These are phyloP conservation scores for Rhodotorula sp. DNA, from an alignment of 1,284 basidiomycete genomes.

Conservation along the genomic window DNA sequence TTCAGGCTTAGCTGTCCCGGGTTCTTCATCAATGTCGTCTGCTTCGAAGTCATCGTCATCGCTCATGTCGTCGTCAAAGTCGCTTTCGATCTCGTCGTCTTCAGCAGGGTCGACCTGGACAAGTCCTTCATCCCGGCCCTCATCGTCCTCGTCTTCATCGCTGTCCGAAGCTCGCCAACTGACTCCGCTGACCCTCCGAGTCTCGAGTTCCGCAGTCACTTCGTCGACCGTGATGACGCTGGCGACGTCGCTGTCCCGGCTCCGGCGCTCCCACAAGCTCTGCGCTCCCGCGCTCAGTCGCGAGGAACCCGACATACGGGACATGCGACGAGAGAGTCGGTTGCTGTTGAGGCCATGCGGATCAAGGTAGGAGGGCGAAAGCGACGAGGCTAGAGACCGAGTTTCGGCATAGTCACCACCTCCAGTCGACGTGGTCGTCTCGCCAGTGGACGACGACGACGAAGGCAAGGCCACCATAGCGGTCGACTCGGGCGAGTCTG, in stretches of 20 bases:
- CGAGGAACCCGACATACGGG: slow-evolving; percentile 17
- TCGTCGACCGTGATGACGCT: slow-evolving; percentile 95
- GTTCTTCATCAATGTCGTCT: slow-evolving; percentile 44
- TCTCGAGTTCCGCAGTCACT: slow-evolving; percentile 95
- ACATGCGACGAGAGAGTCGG: slow-evolving; percentile 25
- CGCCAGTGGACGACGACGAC: slow-evolving; percentile 7
- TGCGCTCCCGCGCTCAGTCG: slow-evolving; percentile 26
- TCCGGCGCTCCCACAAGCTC: slow-evolving; percentile 31
- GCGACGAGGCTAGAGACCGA: slow-evolving; percentile 21
- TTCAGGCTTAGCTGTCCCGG: slow-evolving; percentile 30
- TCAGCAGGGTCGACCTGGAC: slow-evolving; percentile 27
- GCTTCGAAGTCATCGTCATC: slow-evolving; percentile 50
- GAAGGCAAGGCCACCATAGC: slow-evolving; percentile 13
- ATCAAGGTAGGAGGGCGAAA: slow-evolving; percentile 25
- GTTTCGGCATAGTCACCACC: slow-evolving; percentile 17
- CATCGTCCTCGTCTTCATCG: slow-evolving; percentile 15
- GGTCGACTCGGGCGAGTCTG: slow-evolving; percentile 15
- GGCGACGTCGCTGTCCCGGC: slow-evolving; percentile 63
- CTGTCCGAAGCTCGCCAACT: slow-evolving; percentile 20
- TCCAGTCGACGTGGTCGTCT: slow-evolving; percentile 5
- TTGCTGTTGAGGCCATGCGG: slow-evolving; percentile 8
- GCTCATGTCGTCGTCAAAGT: slow-evolving; percentile 43
- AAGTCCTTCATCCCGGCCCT: slow-evolving; percentile 45
- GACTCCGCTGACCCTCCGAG: slow-evolving; percentile 59
- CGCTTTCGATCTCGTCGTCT: slow-evolving; percentile 44